phyloP scores from a whole-genome alignment of 108 stramenopile species.

The Fragilariopsis cylindrus region DNA sequence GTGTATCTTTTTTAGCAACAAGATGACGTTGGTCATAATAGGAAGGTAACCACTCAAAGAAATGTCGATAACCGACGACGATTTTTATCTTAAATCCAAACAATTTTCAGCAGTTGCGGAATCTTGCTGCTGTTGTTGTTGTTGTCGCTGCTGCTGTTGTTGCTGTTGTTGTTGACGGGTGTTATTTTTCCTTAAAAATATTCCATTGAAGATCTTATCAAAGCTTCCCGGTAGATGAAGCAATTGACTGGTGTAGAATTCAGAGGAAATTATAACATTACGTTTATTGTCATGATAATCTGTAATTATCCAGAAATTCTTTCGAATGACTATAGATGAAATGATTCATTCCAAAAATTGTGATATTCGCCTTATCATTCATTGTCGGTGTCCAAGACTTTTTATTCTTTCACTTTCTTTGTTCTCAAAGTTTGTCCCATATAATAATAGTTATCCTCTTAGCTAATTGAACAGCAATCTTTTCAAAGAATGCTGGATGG shows the following conservation, averaged over 20 bases:
- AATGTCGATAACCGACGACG: constrained; percentile 8
- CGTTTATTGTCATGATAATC: not conserved
- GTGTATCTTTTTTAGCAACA: not conserved
- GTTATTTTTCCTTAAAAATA: no score
- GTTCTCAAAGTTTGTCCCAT: constrained; percentile 1
- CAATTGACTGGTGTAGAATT: not conserved
- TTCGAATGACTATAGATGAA: not conserved
- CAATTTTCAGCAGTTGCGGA: not conserved
- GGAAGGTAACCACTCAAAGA: constrained; percentile 14
- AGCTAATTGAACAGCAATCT: not conserved
- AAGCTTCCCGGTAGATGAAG: no score
- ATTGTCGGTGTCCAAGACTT: not conserved
- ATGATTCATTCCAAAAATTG: constrained; percentile 3
- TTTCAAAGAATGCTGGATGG: not conserved
- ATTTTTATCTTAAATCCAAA: constrained; percentile 12
- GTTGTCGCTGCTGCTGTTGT: no score
- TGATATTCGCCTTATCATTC: not conserved
- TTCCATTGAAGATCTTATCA: no score
- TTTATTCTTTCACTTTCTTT: no score
- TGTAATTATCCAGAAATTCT: not conserved
- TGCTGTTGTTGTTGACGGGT: no score
- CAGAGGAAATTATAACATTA: not conserved
- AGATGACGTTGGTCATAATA: constrained; percentile 2
- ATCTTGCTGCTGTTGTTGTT: no score
- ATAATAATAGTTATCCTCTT: constrained; percentile 1